Conservation (phyloP, 305 asterid species). For the Petunia hybrid region DNA sequence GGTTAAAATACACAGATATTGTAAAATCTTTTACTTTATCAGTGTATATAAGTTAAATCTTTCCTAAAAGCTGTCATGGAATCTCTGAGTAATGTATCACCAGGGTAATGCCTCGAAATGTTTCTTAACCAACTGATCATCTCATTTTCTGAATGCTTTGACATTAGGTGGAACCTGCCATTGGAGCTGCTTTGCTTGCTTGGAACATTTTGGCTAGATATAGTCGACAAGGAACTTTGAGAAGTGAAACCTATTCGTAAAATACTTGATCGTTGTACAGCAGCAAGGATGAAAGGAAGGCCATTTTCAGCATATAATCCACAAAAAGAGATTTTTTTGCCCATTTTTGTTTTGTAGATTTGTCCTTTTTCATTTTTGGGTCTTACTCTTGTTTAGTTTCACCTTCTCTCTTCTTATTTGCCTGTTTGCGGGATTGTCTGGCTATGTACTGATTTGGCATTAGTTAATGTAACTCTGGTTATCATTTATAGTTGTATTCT, state of each 20-base stretch:
- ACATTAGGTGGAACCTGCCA: slow-evolving; percentile 79
- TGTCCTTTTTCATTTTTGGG: no score
- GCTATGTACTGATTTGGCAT: neutral
- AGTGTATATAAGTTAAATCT: neutral
- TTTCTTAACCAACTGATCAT: neutral
- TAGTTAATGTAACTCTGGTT: neutral
- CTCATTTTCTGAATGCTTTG: slow-evolving; percentile 1
- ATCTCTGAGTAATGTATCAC: neutral
- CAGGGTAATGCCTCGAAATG: neutral
- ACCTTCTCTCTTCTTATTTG: neutral
- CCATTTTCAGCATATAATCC: slow-evolving; percentile 9
- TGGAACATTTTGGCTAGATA: slow-evolving; percentile 70
- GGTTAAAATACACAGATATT: neutral
- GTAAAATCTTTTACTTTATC: neutral
- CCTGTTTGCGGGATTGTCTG: neutral
- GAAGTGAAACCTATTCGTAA: slow-evolving; percentile 38
- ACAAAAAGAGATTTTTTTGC: neutral
- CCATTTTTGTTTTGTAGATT: neutral
- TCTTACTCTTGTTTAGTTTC: slow-evolving; percentile 21
- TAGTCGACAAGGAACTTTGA: slow-evolving; percentile 47
- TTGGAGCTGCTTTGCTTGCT: slow-evolving; percentile 87
- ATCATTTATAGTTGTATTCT: neutral
- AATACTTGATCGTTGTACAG: slow-evolving; percentile 39
- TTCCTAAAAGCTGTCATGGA: neutral
- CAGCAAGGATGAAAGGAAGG: slow-evolving; percentile 32